Percentiles rank a stretch among this genome's conserved stretches.
Conservation (phyloP, 768 basidiomycete genomes). For the Leucosporidium creatinivorum region DNA sequence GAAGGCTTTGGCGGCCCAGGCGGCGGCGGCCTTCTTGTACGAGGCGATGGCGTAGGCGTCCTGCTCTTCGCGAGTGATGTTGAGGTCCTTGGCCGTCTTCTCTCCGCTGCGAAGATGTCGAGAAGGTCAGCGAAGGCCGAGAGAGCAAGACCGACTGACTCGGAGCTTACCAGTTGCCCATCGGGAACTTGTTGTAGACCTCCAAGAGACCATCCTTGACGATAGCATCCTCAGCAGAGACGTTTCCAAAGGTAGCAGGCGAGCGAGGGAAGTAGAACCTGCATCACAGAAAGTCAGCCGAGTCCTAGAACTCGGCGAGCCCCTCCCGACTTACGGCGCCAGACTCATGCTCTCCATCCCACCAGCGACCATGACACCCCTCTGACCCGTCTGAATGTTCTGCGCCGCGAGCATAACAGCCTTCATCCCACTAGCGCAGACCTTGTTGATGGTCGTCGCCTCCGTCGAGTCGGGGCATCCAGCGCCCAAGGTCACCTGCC, state of each 20-base stretch:
- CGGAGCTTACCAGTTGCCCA: slow-evolving; percentile 75
- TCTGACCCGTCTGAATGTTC: slow-evolving; percentile 76
- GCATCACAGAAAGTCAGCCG: background rate
- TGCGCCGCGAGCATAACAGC: slow-evolving; percentile 90
- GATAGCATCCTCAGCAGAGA: slow-evolving; percentile 76
- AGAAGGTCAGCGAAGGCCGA: background rate
- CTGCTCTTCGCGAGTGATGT: slow-evolving; percentile 76
- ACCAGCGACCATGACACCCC: slow-evolving; percentile 79
- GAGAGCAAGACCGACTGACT: no score
- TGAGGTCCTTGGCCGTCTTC: slow-evolving; percentile 67
- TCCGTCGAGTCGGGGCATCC: slow-evolving; percentile 79
- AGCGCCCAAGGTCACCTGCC: slow-evolving; percentile 88
- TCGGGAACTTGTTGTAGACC: slow-evolving; percentile 93
- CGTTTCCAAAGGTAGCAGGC: slow-evolving; percentile 66
- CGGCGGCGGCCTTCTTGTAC: slow-evolving; percentile 82
- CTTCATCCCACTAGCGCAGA: slow-evolving; percentile 92
- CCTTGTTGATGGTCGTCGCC: slow-evolving; percentile 97
- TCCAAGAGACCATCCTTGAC: slow-evolving; percentile 92
- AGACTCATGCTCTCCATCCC: slow-evolving; percentile 99
- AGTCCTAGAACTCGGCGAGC: background rate
- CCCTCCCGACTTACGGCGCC: slow-evolving; percentile 66
- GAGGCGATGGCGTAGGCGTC: slow-evolving; percentile 91
- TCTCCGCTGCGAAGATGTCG: slow-evolving; percentile 52
- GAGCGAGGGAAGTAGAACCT: slow-evolving; percentile 46
- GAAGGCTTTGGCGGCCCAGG: slow-evolving; percentile 81